Conservation (phyloP, 2,329 filamentous ascomycete genomes). For the Sclerotinia minor region DNA sequence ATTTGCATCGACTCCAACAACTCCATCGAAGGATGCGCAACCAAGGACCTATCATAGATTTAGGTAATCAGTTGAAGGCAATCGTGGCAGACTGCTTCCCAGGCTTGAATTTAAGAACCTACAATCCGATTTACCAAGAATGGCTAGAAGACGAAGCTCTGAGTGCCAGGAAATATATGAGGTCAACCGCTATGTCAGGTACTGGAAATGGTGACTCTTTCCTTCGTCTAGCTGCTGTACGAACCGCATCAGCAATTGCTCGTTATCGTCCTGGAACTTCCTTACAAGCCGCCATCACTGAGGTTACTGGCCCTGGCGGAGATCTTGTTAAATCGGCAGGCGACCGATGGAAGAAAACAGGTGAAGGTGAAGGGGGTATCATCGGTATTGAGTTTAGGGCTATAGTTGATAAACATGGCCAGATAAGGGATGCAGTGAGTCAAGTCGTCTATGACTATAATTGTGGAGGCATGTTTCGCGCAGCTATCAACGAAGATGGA, state of each 20-base stretch:
- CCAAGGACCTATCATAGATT: constrained; percentile 42
- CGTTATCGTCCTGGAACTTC: constrained; percentile 54
- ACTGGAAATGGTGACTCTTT: constrained; percentile 92
- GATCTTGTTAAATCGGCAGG: constrained; percentile 75
- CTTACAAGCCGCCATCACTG: constrained; percentile 58
- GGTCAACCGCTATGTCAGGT: constrained; percentile 63
- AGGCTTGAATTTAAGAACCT: constrained; percentile 42
- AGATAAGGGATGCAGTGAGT: constrained; percentile 46
- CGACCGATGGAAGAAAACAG: constrained; percentile 68
- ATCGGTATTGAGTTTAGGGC: constrained; percentile 72
- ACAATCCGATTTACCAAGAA: constrained; percentile 26
- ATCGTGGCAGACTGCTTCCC: constrained; percentile 63
- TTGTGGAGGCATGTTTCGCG: constrained; percentile 84
- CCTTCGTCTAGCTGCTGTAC: constrained; percentile 67
- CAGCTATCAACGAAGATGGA: constrained; percentile 67
- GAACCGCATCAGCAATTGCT: constrained; percentile 72
- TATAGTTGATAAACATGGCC: constrained; percentile 46
- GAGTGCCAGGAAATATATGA: constrained; percentile 31
- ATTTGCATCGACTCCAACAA: constrained; percentile 43
- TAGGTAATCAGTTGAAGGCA: constrained; percentile 49
- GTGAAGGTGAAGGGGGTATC: constrained; percentile 81
- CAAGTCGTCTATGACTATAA: constrained; percentile 77
- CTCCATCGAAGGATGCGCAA: constrained; percentile 27
- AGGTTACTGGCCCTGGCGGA: constrained; percentile 69
- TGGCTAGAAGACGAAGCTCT: constrained; percentile 34